Base-by-base conservation (phyloP, 2,329 filamentous ascomycete genomes). In the Clarireedia monteithiana region DNA sequence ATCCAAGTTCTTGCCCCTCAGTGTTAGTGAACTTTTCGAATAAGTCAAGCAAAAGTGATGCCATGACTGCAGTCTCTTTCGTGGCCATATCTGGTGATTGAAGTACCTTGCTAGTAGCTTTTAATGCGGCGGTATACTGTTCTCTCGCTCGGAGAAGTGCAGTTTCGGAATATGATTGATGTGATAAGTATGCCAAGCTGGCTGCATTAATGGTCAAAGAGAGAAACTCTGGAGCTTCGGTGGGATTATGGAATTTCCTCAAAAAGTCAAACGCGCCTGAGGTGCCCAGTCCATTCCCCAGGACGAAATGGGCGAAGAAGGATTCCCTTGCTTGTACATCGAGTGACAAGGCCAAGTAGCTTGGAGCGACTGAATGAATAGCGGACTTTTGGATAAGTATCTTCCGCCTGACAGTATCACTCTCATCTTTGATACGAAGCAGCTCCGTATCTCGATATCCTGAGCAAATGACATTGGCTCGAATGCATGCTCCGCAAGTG, bases 381-480 rank as follows among this genome's bases (percentile, higher is more conserved):
- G 27, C 30, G 23, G 5, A 38, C 30, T 20, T 38, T 38, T 24
- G 26, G 2, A 10, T 34, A 12, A 44, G 2, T 1, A 34, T 51
- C 30, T 56, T 61, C 17, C 39, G n/a, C 24, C 48, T 15, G n/a
- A 57, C 9, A 26, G 5, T 9, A 17, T 38, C 15, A 2, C 47
- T 60, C 48, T 61, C 45, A 40, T 61, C 55, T n/a, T 27, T 39
- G 23, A 61, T 53, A 20, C 52, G 45, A 23, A 61, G 55, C 38
- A 38, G 27, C 15, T 50, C n/a, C 5, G 55, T 55, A 17, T 60
- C 45, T 12, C 50, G 46, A 47, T 61, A 60, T 38, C 58, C 59
- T 15, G 26, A 30, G 45, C 59, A 60, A 23, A 26, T 7, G 15
- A 44, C 44, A 17, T 46, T 34, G 7, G 58, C 58, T 53, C 59